Percentiles rank a stretch among this genome's conserved stretches.
These are phyloP conservation scores for Stylonectria norvegica DNA, from an alignment of 2,329 filamentous ascomycete genomes.

Conservation along the genomic window DNA sequence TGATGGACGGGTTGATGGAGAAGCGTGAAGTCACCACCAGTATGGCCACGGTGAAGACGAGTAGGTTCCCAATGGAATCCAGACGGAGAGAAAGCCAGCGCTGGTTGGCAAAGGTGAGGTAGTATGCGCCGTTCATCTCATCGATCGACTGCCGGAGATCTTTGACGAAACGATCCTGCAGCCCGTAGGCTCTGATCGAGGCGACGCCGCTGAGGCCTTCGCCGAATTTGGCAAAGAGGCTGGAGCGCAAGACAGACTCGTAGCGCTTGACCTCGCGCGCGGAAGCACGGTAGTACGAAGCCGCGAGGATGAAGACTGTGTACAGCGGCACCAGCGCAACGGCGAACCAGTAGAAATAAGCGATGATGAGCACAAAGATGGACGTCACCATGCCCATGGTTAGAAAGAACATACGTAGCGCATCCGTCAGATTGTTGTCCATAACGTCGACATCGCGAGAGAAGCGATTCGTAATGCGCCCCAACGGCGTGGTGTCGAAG, in stretches of 20 bases:
- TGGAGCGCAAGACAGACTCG: conserved; percentile 82
- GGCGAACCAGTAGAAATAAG: conserved; percentile 89
- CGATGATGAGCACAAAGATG: conserved; percentile 86
- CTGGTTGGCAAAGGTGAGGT: conserved; percentile 92
- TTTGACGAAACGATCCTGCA: conserved; percentile 69
- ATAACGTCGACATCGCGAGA: conserved; percentile 94
- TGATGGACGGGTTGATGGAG: conserved; percentile 77
- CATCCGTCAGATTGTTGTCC: conserved; percentile 88
- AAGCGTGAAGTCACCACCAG: conserved; percentile 90
- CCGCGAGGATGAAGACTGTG: conserved; percentile 74
- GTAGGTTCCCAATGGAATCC: conserved; percentile 75
- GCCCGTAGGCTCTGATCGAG: conserved; percentile 84
- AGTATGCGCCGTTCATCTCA: conserved; percentile 92
- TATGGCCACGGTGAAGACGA: conserved; percentile 86
- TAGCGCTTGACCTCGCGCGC: conserved; percentile 93
- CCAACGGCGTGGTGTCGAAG: conserved; percentile 94
- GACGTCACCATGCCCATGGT: conserved; percentile 78
- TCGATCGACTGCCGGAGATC: conserved; percentile 74
- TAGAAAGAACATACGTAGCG: conserved; percentile 88
- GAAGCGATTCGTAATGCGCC: conserved; percentile 94
- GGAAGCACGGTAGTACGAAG: conserved; percentile 84
- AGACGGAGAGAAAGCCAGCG: conserved; percentile 85
- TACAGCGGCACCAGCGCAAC: conserved; percentile 62
- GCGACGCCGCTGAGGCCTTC: conserved; percentile 82
- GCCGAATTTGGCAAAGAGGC: conserved; percentile 85